phyloP scores from a whole-genome alignment of 805 yeast genomes.

The Debaryomyces prosopidis region DNA sequence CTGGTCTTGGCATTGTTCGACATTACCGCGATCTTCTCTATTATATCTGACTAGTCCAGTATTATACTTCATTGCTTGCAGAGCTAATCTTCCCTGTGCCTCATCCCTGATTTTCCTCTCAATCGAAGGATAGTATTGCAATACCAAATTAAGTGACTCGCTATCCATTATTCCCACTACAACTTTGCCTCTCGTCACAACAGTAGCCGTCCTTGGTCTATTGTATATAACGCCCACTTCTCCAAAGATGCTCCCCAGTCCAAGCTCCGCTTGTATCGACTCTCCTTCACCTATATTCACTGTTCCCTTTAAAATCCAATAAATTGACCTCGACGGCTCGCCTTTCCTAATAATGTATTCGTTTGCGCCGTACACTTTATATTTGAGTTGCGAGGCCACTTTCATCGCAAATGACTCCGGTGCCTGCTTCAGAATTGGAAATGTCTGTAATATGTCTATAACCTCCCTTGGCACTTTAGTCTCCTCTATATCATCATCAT shows the following conservation, averaged over 20 bases:
- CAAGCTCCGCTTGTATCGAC: conserved; percentile 67
- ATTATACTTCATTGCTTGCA: conserved; percentile 52
- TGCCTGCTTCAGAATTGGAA: conserved; percentile 66
- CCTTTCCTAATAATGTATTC: conserved; percentile 70
- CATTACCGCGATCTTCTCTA: no score
- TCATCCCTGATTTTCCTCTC: conserved; percentile 74
- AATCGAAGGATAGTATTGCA: conserved; percentile 62
- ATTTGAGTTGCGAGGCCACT: conserved; percentile 55
- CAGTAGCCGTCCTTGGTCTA: conserved; percentile 78
- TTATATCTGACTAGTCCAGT: no score
- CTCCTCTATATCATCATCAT: conserved; percentile 9
- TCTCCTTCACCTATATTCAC: conserved; percentile 83
- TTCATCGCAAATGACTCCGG: conserved; percentile 64
- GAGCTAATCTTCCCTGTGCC: conserved; percentile 73
- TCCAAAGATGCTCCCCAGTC: conserved; percentile 72
- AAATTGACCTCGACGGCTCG: conserved; percentile 74
- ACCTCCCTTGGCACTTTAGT: conserved; percentile 51
- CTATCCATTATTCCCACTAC: conserved; percentile 68
- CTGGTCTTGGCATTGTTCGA: conserved; percentile 44
- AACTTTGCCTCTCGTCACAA: conserved; percentile 66
- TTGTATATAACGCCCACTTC: conserved; percentile 77
- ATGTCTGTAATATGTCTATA: conserved; percentile 50
- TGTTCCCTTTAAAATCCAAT: conserved; percentile 75
- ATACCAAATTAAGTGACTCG: conserved; percentile 57
- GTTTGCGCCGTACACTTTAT: conserved; percentile 66